Evolutionary conservation across 345 rosid species (phyloP).

Genomic region (Draba incana): DNA sequence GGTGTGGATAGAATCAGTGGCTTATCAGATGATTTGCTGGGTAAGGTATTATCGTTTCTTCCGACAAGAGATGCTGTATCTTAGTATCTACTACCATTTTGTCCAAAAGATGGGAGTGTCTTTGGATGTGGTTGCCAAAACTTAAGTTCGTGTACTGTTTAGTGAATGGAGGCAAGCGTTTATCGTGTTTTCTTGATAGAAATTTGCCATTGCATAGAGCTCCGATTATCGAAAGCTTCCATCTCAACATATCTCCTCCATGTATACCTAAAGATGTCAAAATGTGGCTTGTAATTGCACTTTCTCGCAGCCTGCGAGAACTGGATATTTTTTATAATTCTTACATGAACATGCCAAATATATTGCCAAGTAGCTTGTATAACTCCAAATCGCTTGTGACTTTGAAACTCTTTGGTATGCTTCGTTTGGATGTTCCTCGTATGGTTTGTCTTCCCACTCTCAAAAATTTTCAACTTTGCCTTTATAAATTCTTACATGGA

Average conservation of each 20-base stretch:
- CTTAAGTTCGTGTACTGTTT: too few species aligned
- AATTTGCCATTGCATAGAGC: constrained; percentile 11
- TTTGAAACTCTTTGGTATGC: neutral
- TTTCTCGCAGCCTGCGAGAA: neutral
- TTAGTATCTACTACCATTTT: constrained; percentile 20
- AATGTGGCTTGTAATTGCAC: constrained; percentile 6
- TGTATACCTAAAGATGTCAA: neutral
- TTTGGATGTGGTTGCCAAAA: constrained; percentile 31
- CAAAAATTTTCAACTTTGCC: neutral
- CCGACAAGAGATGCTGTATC: constrained; percentile 18
- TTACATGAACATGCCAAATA: too few species aligned
- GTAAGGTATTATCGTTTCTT: constrained; percentile 18
- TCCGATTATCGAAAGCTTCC: neutral
- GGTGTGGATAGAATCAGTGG: constrained; percentile 5
- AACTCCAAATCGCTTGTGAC: neutral
- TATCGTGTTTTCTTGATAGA: neutral
- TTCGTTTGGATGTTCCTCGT: constrained; percentile 14
- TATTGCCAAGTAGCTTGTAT: constrained; percentile 19
- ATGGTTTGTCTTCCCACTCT: constrained; percentile 20
- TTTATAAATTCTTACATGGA: neutral
- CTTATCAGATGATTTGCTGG: constrained; percentile 15
- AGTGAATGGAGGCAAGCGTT: too few species aligned
- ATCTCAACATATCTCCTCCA: neutral
- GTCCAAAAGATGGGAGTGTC: neutral
- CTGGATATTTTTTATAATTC: neutral